Percentiles rank a stretch among this genome's conserved stretches.
Conservation (phyloP, 139 green algal genomes). For the Closterium sp. region DNA sequence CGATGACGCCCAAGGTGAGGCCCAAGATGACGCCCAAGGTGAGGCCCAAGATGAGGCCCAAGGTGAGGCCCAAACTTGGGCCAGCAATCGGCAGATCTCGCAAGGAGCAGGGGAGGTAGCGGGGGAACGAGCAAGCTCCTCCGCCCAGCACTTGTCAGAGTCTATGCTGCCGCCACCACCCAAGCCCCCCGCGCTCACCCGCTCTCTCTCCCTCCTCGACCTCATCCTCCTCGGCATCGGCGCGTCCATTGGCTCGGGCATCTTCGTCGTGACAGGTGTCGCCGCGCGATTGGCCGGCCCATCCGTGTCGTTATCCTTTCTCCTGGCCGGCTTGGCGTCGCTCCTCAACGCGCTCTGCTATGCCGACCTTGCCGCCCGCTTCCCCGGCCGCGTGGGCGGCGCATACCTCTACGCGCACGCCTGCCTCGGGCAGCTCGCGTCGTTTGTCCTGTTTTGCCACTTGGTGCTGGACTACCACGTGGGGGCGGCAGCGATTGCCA, state of each 20-base stretch:
- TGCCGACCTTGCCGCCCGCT: slow-evolving; percentile 34
- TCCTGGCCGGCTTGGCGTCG: slow-evolving; percentile 25
- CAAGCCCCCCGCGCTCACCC: neutral
- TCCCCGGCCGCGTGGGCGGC: slow-evolving; percentile 26
- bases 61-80: too few species aligned
- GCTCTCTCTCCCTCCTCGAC: slow-evolving; percentile 27
- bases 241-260: slow-evolving; percentile 79
- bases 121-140: too few species aligned
- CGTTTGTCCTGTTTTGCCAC: slow-evolving; percentile 48
- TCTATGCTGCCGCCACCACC: neutral
- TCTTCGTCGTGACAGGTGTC: slow-evolving; percentile 85
- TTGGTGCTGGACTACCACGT: slow-evolving; percentile 53
- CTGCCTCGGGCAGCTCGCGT: slow-evolving; percentile 32
- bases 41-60: too few species aligned
- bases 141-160: neutral
- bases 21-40: too few species aligned
- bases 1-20: too few species aligned
- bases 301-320: slow-evolving; percentile 39
- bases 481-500: slow-evolving; percentile 37
- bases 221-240: slow-evolving; percentile 70
- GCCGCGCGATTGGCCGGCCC: slow-evolving; percentile 49
- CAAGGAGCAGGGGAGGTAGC: too few species aligned
- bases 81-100: too few species aligned
- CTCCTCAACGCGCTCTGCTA: slow-evolving; percentile 46
- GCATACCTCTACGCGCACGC: slow-evolving; percentile 44